Evolutionary conservation across 371 early-diverging fungal genomes (phyloP).

Genomic region (Apophysomyces sp.): DNA sequence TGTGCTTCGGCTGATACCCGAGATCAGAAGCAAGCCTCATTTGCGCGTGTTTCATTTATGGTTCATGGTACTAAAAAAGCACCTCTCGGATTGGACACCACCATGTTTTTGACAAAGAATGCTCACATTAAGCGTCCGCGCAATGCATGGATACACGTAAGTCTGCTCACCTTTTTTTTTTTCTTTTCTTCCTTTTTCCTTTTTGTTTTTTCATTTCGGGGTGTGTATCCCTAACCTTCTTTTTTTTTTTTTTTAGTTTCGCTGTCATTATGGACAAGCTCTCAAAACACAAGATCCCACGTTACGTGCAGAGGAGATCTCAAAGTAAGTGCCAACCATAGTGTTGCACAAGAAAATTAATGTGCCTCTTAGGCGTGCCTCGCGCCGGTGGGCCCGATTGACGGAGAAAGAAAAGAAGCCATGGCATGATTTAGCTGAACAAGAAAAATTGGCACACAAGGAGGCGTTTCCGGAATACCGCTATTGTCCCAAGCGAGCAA

Average conservation of each 20-base stretch:
- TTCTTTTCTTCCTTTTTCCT: neutral
- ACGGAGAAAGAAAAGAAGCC: conserved; percentile 16
- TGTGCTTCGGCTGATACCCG: conserved; percentile 2
- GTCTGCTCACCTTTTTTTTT: neutral
- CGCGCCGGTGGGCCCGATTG: conserved; percentile 10
- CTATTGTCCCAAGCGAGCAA: conserved; percentile 40
- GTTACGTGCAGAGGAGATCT: conserved; percentile 36
- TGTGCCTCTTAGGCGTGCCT: conserved; percentile 8
- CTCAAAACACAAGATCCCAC: conserved; percentile 30
- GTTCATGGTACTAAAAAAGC: conserved; percentile 2
- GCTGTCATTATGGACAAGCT: conserved; percentile 36
- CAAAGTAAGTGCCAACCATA: conserved; percentile 23
- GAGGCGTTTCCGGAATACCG: conserved; percentile 50
- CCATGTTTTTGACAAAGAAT: conserved; percentile 32
- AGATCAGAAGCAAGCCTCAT: conserved; percentile 3
- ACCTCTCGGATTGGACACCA: conserved; percentile 8
- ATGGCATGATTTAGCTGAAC: conserved; percentile 47
- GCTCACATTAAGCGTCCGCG: conserved; percentile 38
- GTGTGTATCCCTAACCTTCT: no score
- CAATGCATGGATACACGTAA: conserved; percentile 40
- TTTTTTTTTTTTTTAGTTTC: conserved; percentile 16
- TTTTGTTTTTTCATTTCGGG: no score
- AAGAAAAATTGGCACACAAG: conserved; percentile 44
- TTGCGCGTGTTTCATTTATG: conserved; percentile 6
- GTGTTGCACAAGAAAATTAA: neutral